These are phyloP conservation scores for Ascodesmis nigricans DNA, from an alignment of 495 filamentous ascomycete species.

Conservation along the genomic window DNA sequence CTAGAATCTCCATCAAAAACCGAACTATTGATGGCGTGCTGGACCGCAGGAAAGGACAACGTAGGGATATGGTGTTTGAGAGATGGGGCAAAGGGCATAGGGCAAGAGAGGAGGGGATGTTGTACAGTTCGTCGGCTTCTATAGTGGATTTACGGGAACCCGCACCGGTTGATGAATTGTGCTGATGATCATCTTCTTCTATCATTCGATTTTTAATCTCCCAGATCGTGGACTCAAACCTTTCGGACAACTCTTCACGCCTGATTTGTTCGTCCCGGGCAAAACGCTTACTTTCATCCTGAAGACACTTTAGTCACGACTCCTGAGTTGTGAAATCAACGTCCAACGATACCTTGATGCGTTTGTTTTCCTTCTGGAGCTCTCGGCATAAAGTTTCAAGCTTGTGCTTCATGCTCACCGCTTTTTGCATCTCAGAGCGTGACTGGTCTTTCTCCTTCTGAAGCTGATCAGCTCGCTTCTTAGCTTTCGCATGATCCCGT, in stretches of 20 bases:
- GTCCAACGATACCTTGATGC: slow-evolving; percentile 54
- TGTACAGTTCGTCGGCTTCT: slow-evolving; percentile 72
- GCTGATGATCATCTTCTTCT: slow-evolving; percentile 53
- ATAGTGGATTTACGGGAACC: slow-evolving; percentile 49
- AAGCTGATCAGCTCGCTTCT: slow-evolving; percentile 80
- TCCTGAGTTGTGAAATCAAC: background rate
- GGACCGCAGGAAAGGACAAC: too few species aligned
- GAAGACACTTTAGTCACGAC: slow-evolving; percentile 8
- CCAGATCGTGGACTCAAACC: slow-evolving; percentile 47
- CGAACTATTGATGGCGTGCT: too few species aligned
- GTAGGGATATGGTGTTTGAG: too few species aligned
- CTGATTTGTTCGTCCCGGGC: slow-evolving; percentile 63
- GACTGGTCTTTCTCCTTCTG: slow-evolving; percentile 92
- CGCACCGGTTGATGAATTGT: too few species aligned
- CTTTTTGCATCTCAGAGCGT: slow-evolving; percentile 69
- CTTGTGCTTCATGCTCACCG: slow-evolving; percentile 71
- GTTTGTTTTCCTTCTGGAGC: slow-evolving; percentile 86
- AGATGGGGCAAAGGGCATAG: too few species aligned
- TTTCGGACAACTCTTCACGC: slow-evolving; percentile 63
- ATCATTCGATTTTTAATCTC: slow-evolving; percentile 64
- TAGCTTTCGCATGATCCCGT: slow-evolving; percentile 80
- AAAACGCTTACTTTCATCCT: slow-evolving; percentile 81
- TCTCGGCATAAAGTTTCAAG: slow-evolving; percentile 86
- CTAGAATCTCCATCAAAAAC: slow-evolving; percentile 4
- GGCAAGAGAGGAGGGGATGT: too few species aligned